Base-by-base conservation (phyloP, 441 rosid species). In the Rhodomyrtus psidioides region DNA sequence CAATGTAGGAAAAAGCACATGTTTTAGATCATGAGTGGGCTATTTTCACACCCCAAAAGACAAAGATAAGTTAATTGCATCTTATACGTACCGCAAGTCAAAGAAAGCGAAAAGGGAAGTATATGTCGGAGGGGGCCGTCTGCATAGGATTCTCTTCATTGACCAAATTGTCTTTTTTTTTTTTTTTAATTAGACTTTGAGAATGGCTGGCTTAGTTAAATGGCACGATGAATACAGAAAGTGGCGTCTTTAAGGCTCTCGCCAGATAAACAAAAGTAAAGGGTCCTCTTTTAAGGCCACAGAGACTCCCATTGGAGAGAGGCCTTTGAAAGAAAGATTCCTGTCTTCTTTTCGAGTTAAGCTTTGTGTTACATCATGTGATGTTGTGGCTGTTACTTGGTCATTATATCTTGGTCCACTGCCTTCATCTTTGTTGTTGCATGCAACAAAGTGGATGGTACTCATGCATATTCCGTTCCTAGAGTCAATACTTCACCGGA, bases 101-200 rank as follows among this genome's bases (percentile, higher is more conserved):
- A 49, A 85, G 65, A 46, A 56, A 85, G 81, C 59, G 55, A 53
- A 76, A 76, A 39, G 23, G 7, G 27, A 10, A 56, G 46, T 5
- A 82, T 8, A 82, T 28, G 58, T 53, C 53, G 58, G 55, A n/a
- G 58, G 58, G 59, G 51, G 19, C 51, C 51, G 24, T 55, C 28
- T 28, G 30, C 86, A 85, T 85, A 76, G 86, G 86, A 85, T 85
- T 56, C 86, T 51, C 83, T 58, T 85, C 86, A 85, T 85, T 85
- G 83, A 85, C 86, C 86, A 27, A 46, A 85, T 55, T 55, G 39
- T 57, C 65, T n/a, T 70, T 70, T 55, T 44, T 62, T 57, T 85
- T 34, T 4, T 34, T 34, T 34, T 34, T 34, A 2, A 2, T 76
- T 39, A 70, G 79, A 70, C 79, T 39, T 23, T 70, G n/a, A 39